These are phyloP conservation scores for Dillenia suffruticosa DNA, from an alignment of 164 flowering plant species.

Conservation along the genomic window DNA sequence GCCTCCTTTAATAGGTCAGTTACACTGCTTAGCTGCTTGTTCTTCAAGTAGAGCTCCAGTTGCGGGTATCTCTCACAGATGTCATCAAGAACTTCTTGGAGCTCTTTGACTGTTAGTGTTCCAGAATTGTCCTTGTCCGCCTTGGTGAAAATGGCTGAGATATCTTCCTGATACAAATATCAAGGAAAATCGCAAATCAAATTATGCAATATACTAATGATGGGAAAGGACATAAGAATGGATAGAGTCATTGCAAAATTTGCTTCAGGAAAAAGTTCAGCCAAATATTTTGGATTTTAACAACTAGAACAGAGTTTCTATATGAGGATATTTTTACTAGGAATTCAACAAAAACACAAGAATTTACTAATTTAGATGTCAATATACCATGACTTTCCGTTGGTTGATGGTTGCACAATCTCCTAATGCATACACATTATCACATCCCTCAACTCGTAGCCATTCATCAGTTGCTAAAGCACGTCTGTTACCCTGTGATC, in stretches of 20 bases:
- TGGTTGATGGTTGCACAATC: conserved; percentile 93
- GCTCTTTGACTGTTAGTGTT: conserved; percentile 77
- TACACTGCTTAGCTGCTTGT: conserved; percentile 45
- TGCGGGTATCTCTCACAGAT: conserved; percentile 85
- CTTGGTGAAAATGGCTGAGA: conserved; percentile 63
- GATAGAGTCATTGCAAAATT: too few relatives aligned
- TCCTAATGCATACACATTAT: conserved; percentile 76
- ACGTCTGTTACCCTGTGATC: conserved; percentile 61
- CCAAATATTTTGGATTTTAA: too few relatives aligned
- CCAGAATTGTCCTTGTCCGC: conserved; percentile 92
- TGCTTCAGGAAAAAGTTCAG: too few relatives aligned
- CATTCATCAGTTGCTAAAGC: conserved; percentile 93
- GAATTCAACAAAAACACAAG: too few relatives aligned
- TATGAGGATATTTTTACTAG: too few relatives aligned
- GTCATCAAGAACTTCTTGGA: conserved; percentile 66
- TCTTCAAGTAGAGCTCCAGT: conserved; percentile 73
- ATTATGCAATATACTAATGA: too few relatives aligned
- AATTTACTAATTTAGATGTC: not conserved
- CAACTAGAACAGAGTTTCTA: too few relatives aligned
- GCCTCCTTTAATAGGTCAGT: conserved; percentile 56
- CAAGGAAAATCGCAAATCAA: too few relatives aligned
- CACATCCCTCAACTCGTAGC: conserved; percentile 80
- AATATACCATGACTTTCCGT: conserved; percentile 84
- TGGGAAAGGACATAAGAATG: too few relatives aligned
- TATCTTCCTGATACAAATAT: conserved; percentile 58